Base-by-base conservation (phyloP, 768 basidiomycete species). In the Boletus reticulatus region DNA sequence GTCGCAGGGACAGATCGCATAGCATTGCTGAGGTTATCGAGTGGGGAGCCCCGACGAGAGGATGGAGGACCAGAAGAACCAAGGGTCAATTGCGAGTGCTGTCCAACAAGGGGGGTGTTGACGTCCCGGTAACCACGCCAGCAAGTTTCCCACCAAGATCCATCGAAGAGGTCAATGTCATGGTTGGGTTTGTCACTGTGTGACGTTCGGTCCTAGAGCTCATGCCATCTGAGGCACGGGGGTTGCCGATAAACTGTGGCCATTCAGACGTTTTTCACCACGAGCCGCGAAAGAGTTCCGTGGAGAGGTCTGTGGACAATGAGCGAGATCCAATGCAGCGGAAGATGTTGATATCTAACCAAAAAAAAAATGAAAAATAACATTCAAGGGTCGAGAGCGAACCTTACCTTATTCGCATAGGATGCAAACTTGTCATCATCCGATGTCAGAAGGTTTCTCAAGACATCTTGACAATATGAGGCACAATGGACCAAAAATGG, bases 1-100 rank as follows among this genome's bases (percentile, higher is more conserved):
- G 91, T 92, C 2, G 88, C 89, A 46, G 91, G 91, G 20, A 93
- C 91, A 41, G 91, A 93, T 53, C 90, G 86, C 32, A 88, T 82
- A 32, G 84, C 78, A 36, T 76, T 74, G 36, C 80, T 80, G 50
- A 89, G 70, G 50, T 75, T 77, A 51, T 92, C 89, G 19, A 87
- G 71, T 32, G 91, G 90, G 16, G 91, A 92, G 22, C 85, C 83
- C 43, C 89, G 82, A 55, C 89, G 86, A 20, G 89, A 89, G 12
- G 77, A 69, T 0, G 88, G 80, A 6, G 69, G 63, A 36, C 58
- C 60, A 44, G 72, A 56, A 1, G 69, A 58, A 24, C 58, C 52
- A 34, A 57, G 69, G 55, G 52, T 76, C 79, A 65, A 63, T 58
- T 88, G 87, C 13, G 83, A 75, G 55, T 85, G 79, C 58, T 87